Conservation (phyloP, 2,329 filamentous ascomycete genomes). For the Scedosporium minutisporum region DNA sequence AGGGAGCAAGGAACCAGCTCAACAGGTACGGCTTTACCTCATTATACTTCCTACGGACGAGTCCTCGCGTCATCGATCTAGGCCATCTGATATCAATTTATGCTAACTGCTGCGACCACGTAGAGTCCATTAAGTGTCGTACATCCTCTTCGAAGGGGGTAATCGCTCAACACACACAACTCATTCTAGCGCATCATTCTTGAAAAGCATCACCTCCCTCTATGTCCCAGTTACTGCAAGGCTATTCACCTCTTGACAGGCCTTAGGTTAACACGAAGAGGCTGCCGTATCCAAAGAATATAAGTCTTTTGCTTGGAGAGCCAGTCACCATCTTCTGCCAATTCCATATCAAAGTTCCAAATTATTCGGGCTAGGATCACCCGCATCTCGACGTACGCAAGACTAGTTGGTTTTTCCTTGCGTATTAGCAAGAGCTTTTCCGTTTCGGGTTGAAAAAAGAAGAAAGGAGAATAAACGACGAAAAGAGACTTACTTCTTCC, state of each 20-base stretch:
- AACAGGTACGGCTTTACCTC: no score
- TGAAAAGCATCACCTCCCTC: neutral
- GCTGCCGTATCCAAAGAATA: slow-evolving; percentile 13
- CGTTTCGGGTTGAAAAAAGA: neutral
- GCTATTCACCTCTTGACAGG: slow-evolving; percentile 1
- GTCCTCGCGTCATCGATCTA: no score
- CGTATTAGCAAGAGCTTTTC: neutral
- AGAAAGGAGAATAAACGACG: neutral
- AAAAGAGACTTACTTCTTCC: slow-evolving; percentile 32
- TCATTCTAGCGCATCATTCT: no score
- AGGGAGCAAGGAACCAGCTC: no score
- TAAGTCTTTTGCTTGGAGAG: slow-evolving; percentile 12
- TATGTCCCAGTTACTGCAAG: neutral
- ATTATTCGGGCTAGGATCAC: slow-evolving; percentile 36
- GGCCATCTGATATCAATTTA: no score
- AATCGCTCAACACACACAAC: no score
- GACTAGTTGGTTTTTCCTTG: slow-evolving; percentile 16
- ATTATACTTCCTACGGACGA: no score
- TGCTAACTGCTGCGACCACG: no score
- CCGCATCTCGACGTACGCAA: slow-evolving; percentile 41
- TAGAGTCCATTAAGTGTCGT: no score
- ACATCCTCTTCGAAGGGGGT: no score
- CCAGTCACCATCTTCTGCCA: slow-evolving; percentile 17
- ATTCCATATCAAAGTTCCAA: slow-evolving; percentile 37
- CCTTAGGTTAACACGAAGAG: slow-evolving; percentile 9